Conservation (phyloP, 2,329 filamentous ascomycete species). For the Aspergillus viridinutans region DNA sequence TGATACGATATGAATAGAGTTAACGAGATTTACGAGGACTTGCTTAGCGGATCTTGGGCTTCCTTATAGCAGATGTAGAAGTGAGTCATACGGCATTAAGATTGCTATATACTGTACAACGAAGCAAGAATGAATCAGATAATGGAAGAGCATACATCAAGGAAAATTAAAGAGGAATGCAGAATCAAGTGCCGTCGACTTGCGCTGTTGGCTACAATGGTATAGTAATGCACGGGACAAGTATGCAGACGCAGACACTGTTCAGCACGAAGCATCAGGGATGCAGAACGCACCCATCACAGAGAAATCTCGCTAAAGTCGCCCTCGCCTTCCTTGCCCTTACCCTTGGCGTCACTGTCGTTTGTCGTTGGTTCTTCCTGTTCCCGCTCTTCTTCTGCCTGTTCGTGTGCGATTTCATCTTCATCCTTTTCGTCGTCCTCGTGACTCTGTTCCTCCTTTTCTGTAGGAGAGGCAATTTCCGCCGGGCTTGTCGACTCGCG, state of each 20-base stretch:
- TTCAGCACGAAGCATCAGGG: slow-evolving; percentile 11
- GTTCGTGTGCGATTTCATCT: slow-evolving; percentile 12
- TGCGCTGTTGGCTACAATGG: not conserved
- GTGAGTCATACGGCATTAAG: slow-evolving; percentile 2
- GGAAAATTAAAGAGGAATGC: not conserved
- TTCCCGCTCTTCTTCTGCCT: slow-evolving; percentile 15
- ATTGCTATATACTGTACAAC: slow-evolving; percentile 14
- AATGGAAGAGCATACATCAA: not conserved
- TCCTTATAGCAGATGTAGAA: not conserved
- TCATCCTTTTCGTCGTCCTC: slow-evolving; percentile 7
- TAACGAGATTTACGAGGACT: not conserved
- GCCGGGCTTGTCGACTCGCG: slow-evolving; percentile 3
- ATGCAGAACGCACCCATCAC: slow-evolving; percentile 13
- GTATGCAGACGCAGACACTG: not conserved
- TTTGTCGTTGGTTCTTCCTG: slow-evolving; percentile 15
- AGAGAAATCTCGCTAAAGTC: slow-evolving; percentile 36
- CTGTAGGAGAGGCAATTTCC: not conserved
- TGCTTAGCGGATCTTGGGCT: not conserved
- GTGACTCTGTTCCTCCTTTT: slow-evolving; percentile 7
- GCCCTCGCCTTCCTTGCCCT: slow-evolving; percentile 29
- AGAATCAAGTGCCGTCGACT: not conserved
- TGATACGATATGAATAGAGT: not conserved
- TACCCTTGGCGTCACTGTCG: slow-evolving; percentile 18
- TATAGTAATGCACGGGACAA: not conserved
- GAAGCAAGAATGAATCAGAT: not conserved